phyloP scores from a whole-genome alignment of 2,329 filamentous ascomycete species.

The Akanthomyces lecanii region DNA sequence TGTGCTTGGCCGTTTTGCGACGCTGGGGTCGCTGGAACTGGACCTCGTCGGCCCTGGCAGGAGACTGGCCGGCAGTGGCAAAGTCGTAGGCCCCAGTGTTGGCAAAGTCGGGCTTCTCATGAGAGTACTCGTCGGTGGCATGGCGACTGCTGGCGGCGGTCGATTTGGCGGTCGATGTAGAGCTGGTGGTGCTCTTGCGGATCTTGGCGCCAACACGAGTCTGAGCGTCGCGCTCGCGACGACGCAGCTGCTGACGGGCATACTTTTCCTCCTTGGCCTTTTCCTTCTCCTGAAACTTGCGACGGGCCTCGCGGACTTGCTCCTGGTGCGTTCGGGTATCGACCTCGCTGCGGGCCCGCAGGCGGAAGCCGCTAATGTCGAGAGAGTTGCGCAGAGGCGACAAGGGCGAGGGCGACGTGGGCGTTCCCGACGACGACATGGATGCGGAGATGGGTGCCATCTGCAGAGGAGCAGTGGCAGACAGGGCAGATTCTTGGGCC shows the following conservation, averaged over 20 bases:
- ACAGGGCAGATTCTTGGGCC: slow-evolving; percentile 31
- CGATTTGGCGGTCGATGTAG: slow-evolving; percentile 28
- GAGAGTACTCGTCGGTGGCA: slow-evolving; percentile 22
- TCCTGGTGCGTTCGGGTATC: slow-evolving; percentile 52
- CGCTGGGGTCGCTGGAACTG: slow-evolving; percentile 41
- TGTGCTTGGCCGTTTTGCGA: slow-evolving; percentile 50
- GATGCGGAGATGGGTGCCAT: slow-evolving; percentile 23
- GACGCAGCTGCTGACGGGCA: slow-evolving; percentile 53
- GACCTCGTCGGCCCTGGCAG: slow-evolving; percentile 37
- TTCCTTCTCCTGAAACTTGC: slow-evolving; percentile 60
- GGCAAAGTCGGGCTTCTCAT: slow-evolving; percentile 37
- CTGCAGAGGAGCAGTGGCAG: slow-evolving; percentile 26
- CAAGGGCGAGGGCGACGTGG: slow-evolving; percentile 34
- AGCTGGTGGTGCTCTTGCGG: slow-evolving; percentile 37
- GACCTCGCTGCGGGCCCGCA: slow-evolving; percentile 57
- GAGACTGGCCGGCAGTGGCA: slow-evolving; percentile 20
- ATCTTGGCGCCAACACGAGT: slow-evolving; percentile 43
- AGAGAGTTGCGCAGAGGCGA: slow-evolving; percentile 57
- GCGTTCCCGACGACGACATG: slow-evolving; percentile 22
- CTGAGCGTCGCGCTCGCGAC: slow-evolving; percentile 54
- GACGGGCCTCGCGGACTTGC: slow-evolving; percentile 56
- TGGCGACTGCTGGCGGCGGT: slow-evolving; percentile 29
- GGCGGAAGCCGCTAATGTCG: slow-evolving; percentile 53
- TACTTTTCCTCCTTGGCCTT: slow-evolving; percentile 59
- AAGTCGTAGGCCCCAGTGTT: slow-evolving; percentile 26